Evolutionary conservation across 2,329 filamentous ascomycete genomes (phyloP).

Genomic region (Coniochaeta ligniaria): DNA sequence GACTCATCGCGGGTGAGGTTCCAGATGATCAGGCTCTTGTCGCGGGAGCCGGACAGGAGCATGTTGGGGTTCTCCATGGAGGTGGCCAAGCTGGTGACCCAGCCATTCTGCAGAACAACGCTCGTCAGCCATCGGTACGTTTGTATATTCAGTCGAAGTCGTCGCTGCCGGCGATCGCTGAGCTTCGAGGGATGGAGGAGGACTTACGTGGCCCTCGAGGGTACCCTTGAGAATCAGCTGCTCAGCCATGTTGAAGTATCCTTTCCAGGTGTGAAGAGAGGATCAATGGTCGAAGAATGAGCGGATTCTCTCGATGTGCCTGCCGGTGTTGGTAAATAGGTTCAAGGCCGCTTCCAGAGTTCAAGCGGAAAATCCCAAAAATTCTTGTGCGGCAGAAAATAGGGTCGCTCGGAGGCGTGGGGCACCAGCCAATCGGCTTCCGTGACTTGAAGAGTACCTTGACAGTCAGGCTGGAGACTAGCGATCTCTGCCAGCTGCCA

Average conservation of each 20-base stretch:
- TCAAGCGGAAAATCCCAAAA: constrained; percentile 27
- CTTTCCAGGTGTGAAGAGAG: constrained; percentile 30
- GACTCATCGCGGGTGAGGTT: constrained; percentile 98
- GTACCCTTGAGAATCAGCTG: constrained; percentile 94
- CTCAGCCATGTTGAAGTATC: constrained; percentile 65
- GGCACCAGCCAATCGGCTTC: constrained; percentile 19
- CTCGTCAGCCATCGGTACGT: constrained; percentile 15
- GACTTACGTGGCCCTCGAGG: constrained; percentile 88
- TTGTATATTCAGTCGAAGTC: constrained; percentile 3
- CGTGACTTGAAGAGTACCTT: neutral
- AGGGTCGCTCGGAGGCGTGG: constrained; percentile 31
- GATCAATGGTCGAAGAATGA: constrained; percentile 30
- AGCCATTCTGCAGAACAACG: constrained; percentile 62
- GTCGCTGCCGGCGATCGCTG: constrained; percentile 4
- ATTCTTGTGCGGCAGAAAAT: constrained; percentile 47
- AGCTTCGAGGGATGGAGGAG: constrained; percentile 10
- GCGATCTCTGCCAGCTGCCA: constrained; percentile 7
- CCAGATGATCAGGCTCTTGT: constrained; percentile 99
- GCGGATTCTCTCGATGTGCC: constrained; percentile 14
- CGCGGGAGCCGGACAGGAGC: constrained; percentile 94
- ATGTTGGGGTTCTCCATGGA: constrained; percentile 99
- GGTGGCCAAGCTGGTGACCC: constrained; percentile 97
- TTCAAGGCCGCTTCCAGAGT: constrained; percentile 17
- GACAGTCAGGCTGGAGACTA: neutral
- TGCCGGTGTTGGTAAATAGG: constrained; percentile 17